Evolutionary conservation across 495 filamentous ascomycete species (phyloP), one percentile per base, ranked within the genome.

Genomic region (Hypomontagnella submonticulosa): DNA sequence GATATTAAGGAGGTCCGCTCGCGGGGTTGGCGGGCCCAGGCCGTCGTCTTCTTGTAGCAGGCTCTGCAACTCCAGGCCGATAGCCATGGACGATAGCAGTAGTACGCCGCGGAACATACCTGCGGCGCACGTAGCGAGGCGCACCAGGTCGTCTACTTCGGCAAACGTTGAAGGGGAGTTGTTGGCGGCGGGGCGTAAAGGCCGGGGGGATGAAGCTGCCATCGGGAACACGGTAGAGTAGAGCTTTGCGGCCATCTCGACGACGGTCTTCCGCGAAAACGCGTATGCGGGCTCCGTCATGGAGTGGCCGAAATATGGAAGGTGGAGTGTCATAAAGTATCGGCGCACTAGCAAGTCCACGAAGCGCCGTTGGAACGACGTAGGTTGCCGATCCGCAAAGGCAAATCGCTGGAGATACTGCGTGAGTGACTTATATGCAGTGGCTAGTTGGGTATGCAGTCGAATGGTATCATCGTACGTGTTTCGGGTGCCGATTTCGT

Each of bases 41-140:
- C 74, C 62, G 56, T 81, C 75, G 4, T 85, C 81, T n/a, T 86
- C 83, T 50, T 82, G 70, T 1, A 87, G 32, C 48, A 85, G 83
- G 4, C 72, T 52, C 16, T 70, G 75, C 1, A 89, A 77, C 48
- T 88, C 85, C 0, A 76, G 44, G 0, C 75, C 76, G 6, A 85
- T 77, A 37, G 80, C 61, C 19, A 84, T 72, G 3, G 71, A 64
- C 3, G 76, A 73, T 37, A 86, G 79, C 1, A 80, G 62, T 0
- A 76, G 50, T 13, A 76, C 61, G 3, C 63, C 70, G 18, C 79
- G 77, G 44, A 80, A 80, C 33, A 79, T 72, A 8, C 83, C 81
- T 4, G 73, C 75, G 3, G 78, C 75, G 51, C 66, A 78, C n/a
- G 57, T 52, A 0, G 73, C 62, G 2, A 85, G 57, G 11, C 79